phyloP scores from a whole-genome alignment of 2,329 filamentous ascomycete species.

The Dendryphion nanum region DNA sequence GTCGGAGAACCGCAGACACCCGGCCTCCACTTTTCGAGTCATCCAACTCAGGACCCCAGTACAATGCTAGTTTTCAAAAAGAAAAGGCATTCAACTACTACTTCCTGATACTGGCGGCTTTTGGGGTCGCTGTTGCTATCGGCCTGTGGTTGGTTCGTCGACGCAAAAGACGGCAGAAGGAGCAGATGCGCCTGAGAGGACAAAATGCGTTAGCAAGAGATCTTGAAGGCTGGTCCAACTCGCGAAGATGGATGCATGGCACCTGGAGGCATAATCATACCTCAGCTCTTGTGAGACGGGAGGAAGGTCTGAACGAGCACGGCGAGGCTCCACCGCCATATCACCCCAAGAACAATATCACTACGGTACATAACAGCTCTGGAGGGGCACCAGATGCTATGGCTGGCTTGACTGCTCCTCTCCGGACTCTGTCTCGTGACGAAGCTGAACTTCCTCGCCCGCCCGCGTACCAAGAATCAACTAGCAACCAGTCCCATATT shows the following conservation, averaged over 20 bases:
- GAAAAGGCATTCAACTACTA: conserved; percentile 47
- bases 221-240: conserved; percentile 33
- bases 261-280: conserved; percentile 18
- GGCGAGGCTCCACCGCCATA: conserved; percentile 68
- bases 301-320: conserved; percentile 62
- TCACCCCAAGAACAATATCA: conserved; percentile 32
- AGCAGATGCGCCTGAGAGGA: conserved; percentile 22
- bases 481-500: no score
- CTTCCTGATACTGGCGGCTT: conserved; percentile 57
- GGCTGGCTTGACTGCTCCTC: conserved; percentile 30
- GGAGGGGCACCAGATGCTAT: conserved; percentile 3
- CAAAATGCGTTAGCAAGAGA: conserved; percentile 37
- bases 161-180: conserved; percentile 38
- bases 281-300: conserved; percentile 20
- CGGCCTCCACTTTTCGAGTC: no score
- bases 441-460: conserved; percentile 29
- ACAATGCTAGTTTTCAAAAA: no score
- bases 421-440: conserved; percentile 39
- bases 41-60: no score
- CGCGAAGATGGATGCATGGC: conserved; percentile 30
- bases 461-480: conserved; percentile 43
- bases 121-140: conserved; percentile 45
- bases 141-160: conserved; percentile 47
- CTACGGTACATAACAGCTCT: conserved; percentile 12
- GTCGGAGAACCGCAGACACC: no score